Conservation (phyloP, 176 grass and related monocot genomes). For the Aegilops speltoides region DNA sequence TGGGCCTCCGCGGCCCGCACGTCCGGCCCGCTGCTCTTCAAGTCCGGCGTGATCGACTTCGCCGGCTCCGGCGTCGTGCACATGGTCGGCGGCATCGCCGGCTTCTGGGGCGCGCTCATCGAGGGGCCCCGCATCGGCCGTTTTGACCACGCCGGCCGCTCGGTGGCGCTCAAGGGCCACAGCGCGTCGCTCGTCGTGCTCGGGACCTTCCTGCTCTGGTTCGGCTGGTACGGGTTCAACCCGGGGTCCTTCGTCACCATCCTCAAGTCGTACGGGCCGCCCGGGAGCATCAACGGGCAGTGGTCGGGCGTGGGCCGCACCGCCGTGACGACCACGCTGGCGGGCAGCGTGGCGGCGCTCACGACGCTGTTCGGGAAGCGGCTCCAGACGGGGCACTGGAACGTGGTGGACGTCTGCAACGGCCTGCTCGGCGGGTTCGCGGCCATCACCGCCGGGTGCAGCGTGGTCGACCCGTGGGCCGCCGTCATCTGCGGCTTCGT, state of each 20-base stretch:
- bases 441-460: slow-evolving; percentile 85
- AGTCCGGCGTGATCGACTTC: slow-evolving; percentile 92
- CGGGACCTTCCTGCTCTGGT: slow-evolving; percentile 93
- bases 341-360: slow-evolving; percentile 80
- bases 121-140: slow-evolving; percentile 85
- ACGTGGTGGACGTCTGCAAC: slow-evolving; percentile 91
- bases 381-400: slow-evolving; percentile 95
- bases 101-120: slow-evolving; percentile 89
- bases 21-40: slow-evolving; percentile 59
- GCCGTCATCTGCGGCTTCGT: slow-evolving; percentile 93
- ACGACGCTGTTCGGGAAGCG: slow-evolving; percentile 92
- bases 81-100: slow-evolving; percentile 91
- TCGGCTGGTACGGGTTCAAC: slow-evolving; percentile 97
- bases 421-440: slow-evolving; percentile 93
- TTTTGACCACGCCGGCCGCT: slow-evolving; percentile 71
- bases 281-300: slow-evolving; percentile 71
- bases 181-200: slow-evolving; percentile 88
- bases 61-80: slow-evolving; percentile 94
- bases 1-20: slow-evolving; percentile 65
- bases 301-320: slow-evolving; percentile 96
- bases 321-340: slow-evolving; percentile 85
- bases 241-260: slow-evolving; percentile 83
- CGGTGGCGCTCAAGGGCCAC: slow-evolving; percentile 83
- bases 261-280: slow-evolving; percentile 68
- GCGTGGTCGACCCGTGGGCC: slow-evolving; percentile 92